These are phyloP conservation scores for Chaetomiaceae sp. DNA, from an alignment of 2,329 filamentous ascomycete genomes.

Conservation along the genomic window DNA sequence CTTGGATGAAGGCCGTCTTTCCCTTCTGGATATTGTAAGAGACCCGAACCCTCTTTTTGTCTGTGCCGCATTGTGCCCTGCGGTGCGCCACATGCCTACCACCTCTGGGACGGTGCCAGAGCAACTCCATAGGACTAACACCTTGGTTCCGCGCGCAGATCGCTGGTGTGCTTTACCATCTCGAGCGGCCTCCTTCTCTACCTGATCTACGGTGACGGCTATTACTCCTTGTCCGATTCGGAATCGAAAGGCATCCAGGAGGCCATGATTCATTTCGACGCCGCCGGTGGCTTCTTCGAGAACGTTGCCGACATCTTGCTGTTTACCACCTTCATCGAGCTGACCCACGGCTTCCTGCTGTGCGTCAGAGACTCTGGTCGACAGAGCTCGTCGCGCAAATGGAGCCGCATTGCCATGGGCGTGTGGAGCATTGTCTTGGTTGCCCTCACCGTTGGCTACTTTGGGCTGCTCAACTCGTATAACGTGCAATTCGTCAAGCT, in stretches of 20 bases:
- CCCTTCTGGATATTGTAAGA: conserved; percentile 22
- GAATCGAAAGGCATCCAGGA: not conserved
- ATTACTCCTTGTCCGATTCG: not conserved
- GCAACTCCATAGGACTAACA: not conserved
- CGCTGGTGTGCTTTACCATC: not conserved
- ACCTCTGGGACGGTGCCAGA: too few relatives aligned
- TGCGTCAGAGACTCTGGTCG: conserved; percentile 6
- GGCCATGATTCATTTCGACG: conserved; percentile 1
- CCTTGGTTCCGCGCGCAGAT: not conserved
- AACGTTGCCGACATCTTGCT: conserved; percentile 18
- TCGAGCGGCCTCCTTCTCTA: not conserved
- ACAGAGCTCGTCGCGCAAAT: conserved; percentile 7
- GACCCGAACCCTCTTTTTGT: not conserved
- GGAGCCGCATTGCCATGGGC: conserved; percentile 14
- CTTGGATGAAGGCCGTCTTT: conserved; percentile 22
- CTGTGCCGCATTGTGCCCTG: too few relatives aligned
- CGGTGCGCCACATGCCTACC: too few relatives aligned
- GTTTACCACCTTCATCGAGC: conserved; percentile 24
- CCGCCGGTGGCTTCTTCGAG: conserved; percentile 4
- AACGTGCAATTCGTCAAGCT: not conserved
- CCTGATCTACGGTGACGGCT: not conserved
- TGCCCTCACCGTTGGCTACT: conserved; percentile 11
- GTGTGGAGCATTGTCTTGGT: conserved; percentile 11
- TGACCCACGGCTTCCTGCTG: conserved; percentile 25
- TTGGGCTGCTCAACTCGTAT: conserved; percentile 2